Evolutionary conservation across 2,329 filamentous ascomycete species (phyloP).

Genomic region (Colletotrichum filicis): DNA sequence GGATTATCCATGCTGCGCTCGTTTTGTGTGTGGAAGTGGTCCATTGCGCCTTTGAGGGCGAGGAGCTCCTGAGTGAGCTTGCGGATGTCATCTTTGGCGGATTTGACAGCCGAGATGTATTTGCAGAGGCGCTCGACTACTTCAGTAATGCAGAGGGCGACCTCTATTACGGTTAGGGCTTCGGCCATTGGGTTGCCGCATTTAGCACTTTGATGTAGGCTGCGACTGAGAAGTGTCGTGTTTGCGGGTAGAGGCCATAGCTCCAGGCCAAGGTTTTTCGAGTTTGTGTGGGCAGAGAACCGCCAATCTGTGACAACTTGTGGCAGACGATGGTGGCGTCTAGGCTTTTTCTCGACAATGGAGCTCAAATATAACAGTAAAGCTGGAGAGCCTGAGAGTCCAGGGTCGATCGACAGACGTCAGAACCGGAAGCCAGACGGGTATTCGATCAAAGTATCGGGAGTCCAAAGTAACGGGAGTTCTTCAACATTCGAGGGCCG

Average conservation of each 20-base stretch:
- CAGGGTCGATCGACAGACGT: neutral
- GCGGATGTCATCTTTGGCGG: slow-evolving; percentile 40
- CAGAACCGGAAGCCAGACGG: neutral
- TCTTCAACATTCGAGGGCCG: neutral
- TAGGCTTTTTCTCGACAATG: neutral
- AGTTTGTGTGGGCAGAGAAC: neutral
- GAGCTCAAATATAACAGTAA: neutral
- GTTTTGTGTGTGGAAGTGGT: slow-evolving; percentile 35
- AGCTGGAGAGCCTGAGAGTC: neutral
- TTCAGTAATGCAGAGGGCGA: slow-evolving; percentile 35
- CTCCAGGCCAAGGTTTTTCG: neutral
- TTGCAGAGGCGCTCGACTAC: slow-evolving; percentile 37
- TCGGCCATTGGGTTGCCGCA: slow-evolving; percentile 36
- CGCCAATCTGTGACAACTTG: neutral
- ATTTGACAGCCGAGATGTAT: slow-evolving; percentile 35
- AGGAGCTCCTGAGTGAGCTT: slow-evolving; percentile 40
- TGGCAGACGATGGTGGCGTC: neutral
- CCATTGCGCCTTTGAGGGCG: slow-evolving; percentile 39
- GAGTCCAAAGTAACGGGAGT: neutral
- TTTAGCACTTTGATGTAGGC: neutral
- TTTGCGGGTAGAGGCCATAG: slow-evolving; percentile 1
- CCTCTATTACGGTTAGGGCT: slow-evolving; percentile 36
- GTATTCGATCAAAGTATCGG: neutral
- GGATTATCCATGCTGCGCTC: neutral
- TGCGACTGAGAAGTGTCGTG: neutral